Base-by-base conservation (phyloP, 2,329 filamentous ascomycete genomes). In the Ramularia collo-cygni region DNA sequence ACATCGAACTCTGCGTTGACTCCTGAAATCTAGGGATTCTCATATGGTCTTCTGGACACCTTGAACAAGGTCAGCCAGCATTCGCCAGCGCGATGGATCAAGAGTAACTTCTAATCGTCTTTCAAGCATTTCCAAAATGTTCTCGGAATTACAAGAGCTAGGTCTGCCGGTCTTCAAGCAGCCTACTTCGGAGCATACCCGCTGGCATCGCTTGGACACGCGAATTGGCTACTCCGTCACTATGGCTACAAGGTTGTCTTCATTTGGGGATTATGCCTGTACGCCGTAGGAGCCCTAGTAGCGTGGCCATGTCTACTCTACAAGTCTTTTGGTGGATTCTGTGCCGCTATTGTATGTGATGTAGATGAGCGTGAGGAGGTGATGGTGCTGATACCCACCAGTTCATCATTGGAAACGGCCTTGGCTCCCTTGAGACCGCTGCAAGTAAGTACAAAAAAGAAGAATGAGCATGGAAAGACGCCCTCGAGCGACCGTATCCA, bases 301-400 rank as follows among this genome's bases (percentile, higher is more conserved):
- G 75, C 76, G 43, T 79, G 74, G 76, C 76, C 76, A 1, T 74
- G 70, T 21, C 69, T 72, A 6, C 59, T 77, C 3, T 66, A 77
- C 38, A 61, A 64, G 7, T 72, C 68, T 1, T 79, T 79, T 49
- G 73, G 71, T 3, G 76, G 76, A 16, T 79, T 78, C 61, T 79
- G 75, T 48, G 75, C 69, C 6, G 71, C 70, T 42, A 77, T 75
- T 48, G 21, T 24, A 24, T 6, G 21, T 24, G 21, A 6, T 76
- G 77, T 51, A 62, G 72, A 33, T 15, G 7, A 7, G 18, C 18
- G 8, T 13, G 18, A 16, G 8, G 17, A 17, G 5, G 13, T 15
- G 17, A 13, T 15, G 12, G 13, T 6, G 47, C 6, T 24, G 10
- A 24, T 10, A 24, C 10, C 21, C 10, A 6, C 21, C 6, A 24